These are phyloP conservation scores for Berkeleyomyces rouxiae DNA, from an alignment of 2,329 filamentous ascomycete genomes.

Conservation along the genomic window DNA sequence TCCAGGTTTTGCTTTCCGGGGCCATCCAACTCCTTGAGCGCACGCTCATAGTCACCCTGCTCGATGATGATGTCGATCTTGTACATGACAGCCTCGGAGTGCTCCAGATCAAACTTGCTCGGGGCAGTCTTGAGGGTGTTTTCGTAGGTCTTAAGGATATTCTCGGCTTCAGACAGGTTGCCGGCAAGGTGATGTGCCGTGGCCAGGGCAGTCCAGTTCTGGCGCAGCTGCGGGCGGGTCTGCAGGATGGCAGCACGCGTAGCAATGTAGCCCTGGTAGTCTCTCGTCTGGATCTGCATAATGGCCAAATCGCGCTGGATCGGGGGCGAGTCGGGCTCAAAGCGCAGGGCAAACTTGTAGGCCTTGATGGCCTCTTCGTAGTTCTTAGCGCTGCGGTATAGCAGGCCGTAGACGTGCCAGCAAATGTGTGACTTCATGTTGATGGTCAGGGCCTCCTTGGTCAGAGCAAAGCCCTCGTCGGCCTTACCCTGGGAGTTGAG, in stretches of 20 bases:
- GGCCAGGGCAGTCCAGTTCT: conserved; percentile 96
- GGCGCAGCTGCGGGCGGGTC: conserved; percentile 60
- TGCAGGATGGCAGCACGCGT: conserved; percentile 80
- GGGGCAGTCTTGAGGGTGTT: conserved; percentile 75
- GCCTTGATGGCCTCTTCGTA: conserved; percentile 98
- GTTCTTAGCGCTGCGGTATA: conserved; percentile 90
- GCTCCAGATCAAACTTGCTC: conserved; percentile 65
- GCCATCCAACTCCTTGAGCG: conserved; percentile 69
- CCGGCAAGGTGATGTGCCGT: conserved; percentile 86
- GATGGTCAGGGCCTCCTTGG: conserved; percentile 79
- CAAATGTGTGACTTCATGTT: conserved; percentile 99
- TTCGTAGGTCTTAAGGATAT: conserved; percentile 80
- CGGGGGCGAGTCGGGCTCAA: conserved; percentile 87
- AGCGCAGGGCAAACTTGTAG: conserved; percentile 83
- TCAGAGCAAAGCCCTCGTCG: conserved; percentile 84
- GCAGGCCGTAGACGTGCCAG: conserved; percentile 95
- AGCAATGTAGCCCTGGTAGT: conserved; percentile 84
- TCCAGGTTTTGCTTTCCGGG: conserved; percentile 67
- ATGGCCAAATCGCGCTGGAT: conserved; percentile 89
- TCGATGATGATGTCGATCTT: conserved; percentile 92
- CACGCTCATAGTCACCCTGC: conserved; percentile 63
- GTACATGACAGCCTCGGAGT: conserved; percentile 87
- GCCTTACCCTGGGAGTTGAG: conserved; percentile 83
- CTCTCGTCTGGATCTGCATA: conserved; percentile 89
- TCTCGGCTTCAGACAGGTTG: conserved; percentile 71